Conservation (phyloP, 306 rosid species). For the Abrus pulchellus region DNA sequence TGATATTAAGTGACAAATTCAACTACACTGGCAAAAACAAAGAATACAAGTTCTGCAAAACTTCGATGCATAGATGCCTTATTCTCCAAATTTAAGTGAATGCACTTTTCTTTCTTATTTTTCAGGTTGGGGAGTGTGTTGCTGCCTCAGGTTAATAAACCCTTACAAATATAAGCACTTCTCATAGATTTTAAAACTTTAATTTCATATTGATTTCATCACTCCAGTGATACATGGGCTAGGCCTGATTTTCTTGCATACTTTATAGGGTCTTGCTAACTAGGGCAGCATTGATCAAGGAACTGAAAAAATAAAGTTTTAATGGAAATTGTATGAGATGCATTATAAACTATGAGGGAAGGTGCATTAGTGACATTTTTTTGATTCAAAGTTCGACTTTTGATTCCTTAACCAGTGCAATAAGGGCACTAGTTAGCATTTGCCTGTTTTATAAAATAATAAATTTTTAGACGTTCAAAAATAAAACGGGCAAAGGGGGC, state of each 20-base stretch:
- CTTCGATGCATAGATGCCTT: neutral
- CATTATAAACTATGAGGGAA: too few relatives aligned
- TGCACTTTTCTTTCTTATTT: slow-evolving; percentile 4
- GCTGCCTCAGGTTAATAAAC: neutral
- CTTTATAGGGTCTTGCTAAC: neutral
- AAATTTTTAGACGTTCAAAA: slow-evolving; percentile 7
- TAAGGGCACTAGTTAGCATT: too few relatives aligned
- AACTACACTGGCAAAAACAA: neutral
- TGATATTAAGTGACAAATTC: slow-evolving; percentile 11
- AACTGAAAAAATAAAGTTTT: too few relatives aligned
- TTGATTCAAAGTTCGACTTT: too few relatives aligned
- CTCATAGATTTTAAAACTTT: slow-evolving; percentile 5
- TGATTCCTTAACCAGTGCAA: too few relatives aligned
- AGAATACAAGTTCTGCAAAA: slow-evolving; percentile 18
- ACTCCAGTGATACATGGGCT: neutral
- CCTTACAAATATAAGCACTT: neutral
- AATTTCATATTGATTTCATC: slow-evolving; percentile 6
- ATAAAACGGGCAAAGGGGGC: neutral
- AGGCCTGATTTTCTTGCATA: neutral
- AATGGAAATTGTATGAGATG: too few relatives aligned
- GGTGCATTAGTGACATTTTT: too few relatives aligned
- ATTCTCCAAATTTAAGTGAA: neutral
- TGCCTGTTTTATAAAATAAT: neutral
- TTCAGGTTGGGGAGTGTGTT: neutral
- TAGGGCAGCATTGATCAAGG: too few relatives aligned